A percentile compares a stretch with the other conserved stretches of the same genome.
Conservation (phyloP, 805 yeast genomes). For the Cephaloascus fragrans region DNA sequence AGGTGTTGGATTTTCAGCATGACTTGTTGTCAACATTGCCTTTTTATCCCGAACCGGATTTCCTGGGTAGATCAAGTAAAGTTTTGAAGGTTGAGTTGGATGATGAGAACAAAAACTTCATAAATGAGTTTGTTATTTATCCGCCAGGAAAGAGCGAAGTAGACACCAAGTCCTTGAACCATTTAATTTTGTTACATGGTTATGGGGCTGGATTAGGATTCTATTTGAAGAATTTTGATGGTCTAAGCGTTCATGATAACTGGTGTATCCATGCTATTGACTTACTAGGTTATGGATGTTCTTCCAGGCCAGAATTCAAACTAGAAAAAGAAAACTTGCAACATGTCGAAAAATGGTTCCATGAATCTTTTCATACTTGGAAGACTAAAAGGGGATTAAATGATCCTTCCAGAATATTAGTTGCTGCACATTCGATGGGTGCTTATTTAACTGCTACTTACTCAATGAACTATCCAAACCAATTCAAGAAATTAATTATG, state of each 20-base stretch:
- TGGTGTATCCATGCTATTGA: conserved; percentile 85
- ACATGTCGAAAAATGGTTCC: conserved; percentile 53
- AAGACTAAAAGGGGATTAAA: conserved; percentile 33
- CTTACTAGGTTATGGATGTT: conserved; percentile 82
- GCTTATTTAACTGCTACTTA: conserved; percentile 72
- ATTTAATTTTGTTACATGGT: conserved; percentile 32
- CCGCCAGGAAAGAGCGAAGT: conserved; percentile 14
- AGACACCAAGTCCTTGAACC: conserved; percentile 17
- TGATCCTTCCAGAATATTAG: conserved; percentile 34
- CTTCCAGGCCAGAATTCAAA: conserved; percentile 68
- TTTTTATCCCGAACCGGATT: conserved; percentile 28
- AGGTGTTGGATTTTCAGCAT: conserved; percentile 34
- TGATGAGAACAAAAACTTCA: conserved; percentile 18
- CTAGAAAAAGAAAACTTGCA: conserved; percentile 27
- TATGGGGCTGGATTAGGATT: conserved; percentile 36
- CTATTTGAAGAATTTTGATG: conserved; percentile 27
- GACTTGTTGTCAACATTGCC: conserved; percentile 35
- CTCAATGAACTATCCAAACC: conserved; percentile 48
- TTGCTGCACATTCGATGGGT: conserved; percentile 88
- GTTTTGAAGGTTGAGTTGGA: conserved; percentile 18
- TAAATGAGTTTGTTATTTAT: conserved; percentile 32
- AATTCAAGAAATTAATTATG: conserved; percentile 60
- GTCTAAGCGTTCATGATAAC: conserved; percentile 19
- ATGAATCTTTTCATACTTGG: conserved; percentile 61
- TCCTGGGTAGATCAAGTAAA: conserved; percentile 17